Percentiles rank a stretch among this genome's conserved stretches.
Evolutionary conservation across 2,329 filamentous ascomycete species (phyloP).

Genomic region (Exophiala dermatitidis): DNA sequence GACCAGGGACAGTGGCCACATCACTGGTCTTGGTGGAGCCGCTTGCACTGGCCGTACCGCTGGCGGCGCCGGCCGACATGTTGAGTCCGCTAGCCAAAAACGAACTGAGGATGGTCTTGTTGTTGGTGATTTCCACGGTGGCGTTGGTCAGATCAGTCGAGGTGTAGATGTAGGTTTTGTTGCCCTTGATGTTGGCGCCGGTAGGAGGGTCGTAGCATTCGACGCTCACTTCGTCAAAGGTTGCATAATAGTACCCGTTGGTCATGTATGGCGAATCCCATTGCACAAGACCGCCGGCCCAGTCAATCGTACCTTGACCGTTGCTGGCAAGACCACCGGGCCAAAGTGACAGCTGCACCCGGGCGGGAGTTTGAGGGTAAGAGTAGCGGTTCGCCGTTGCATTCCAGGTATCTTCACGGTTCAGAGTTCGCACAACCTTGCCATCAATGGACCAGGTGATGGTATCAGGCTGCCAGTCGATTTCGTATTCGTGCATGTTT

Average conservation of each 20-base stretch:
- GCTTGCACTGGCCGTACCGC: conserved; percentile 30
- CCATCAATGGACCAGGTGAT: conserved; percentile 87
- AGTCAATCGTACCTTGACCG: conserved; percentile 74
- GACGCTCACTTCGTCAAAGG: conserved; percentile 68
- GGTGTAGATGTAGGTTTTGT: conserved; percentile 68
- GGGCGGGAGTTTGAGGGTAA: conserved; percentile 84
- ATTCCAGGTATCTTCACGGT: conserved; percentile 80
- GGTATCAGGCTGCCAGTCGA: conserved; percentile 82
- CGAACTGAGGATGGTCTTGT: conserved; percentile 68
- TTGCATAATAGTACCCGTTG: conserved; percentile 83
- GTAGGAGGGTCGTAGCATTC: conserved; percentile 80
- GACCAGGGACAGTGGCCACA: conserved; percentile 41
- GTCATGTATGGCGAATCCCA: conserved; percentile 79
- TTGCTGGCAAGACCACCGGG: conserved; percentile 77
- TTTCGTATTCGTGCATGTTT: conserved; percentile 82
- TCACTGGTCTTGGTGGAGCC: conserved; percentile 33
- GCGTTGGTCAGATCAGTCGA: conserved; percentile 60
- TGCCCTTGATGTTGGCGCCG: conserved; percentile 54
- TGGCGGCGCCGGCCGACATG: conserved; percentile 49
- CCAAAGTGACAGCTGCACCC: conserved; percentile 93
- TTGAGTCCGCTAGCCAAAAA: conserved; percentile 75
- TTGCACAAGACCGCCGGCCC: conserved; percentile 85
- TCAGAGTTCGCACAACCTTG: conserved; percentile 62
- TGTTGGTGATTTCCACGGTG: conserved; percentile 67
- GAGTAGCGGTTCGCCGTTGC: conserved; percentile 69